phyloP scores from a whole-genome alignment of 192 early-diverging fungal species.

The Linderina pennispora region DNA sequence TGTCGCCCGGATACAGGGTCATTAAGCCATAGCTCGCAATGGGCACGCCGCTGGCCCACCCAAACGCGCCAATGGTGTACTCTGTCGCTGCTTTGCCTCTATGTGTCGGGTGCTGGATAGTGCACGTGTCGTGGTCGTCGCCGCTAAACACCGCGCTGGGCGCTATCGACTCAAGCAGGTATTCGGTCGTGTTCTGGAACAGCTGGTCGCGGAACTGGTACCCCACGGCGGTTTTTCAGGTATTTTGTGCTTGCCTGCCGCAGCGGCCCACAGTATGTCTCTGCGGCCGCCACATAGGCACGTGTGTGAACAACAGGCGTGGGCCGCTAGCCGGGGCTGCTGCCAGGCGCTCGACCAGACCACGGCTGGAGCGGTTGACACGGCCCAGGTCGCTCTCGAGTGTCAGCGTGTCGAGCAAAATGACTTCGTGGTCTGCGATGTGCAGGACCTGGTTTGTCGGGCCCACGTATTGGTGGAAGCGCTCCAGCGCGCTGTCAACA shows the following conservation, averaged over 20 bases:
- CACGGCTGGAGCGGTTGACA: conserved; percentile 4
- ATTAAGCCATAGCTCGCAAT: conserved; percentile 54
- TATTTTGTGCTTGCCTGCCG: conserved; percentile 40
- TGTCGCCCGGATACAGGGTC: conserved; percentile 17
- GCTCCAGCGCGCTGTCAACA: conserved; percentile 16
- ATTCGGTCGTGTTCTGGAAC: conserved; percentile 42
- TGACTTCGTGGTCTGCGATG: conserved; percentile 56
- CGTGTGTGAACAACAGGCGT: conserved; percentile 76
- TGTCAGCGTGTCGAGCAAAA: conserved; percentile 74
- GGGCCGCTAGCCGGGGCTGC: conserved; percentile 5
- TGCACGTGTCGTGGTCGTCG: conserved; percentile 94
- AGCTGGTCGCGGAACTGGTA: conserved; percentile 92
- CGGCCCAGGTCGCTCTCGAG: conserved; percentile 37
- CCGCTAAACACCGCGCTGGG: conserved; percentile 78
- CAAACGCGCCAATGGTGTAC: conserved; percentile 59
- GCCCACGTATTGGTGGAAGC: conserved; percentile 52
- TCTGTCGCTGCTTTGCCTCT: conserved; percentile 13
- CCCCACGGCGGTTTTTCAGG: conserved; percentile 58
- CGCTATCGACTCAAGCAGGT: conserved; percentile 53
- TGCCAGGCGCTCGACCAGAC: conserved; percentile 11
- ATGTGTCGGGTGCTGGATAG: conserved; percentile 41
- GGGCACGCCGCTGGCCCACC: conserved; percentile 52
- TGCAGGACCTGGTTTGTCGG: conserved; percentile 49
- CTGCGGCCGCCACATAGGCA: conserved; percentile 74
- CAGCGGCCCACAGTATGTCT: conserved; percentile 62